Evolutionary conservation across 2,329 filamentous ascomycete species (phyloP).

Genomic region (Sclerotinia trifoliorum): DNA sequence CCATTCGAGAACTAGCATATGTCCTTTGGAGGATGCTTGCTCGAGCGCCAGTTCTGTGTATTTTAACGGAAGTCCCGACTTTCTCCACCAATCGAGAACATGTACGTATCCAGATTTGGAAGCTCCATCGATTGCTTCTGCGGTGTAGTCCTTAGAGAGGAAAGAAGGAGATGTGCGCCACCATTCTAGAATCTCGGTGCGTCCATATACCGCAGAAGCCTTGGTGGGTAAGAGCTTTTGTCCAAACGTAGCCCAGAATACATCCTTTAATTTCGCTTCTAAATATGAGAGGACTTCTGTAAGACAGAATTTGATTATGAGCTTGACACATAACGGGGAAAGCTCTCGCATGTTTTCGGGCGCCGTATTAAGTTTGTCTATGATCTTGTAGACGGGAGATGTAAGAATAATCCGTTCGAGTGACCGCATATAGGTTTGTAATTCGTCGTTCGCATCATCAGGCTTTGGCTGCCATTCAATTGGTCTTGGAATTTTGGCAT

Average conservation of each 20-base stretch:
- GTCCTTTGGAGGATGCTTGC: slow-evolving; percentile 79
- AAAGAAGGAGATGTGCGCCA: slow-evolving; percentile 85
- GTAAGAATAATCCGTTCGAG: slow-evolving; percentile 84
- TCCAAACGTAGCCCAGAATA: slow-evolving; percentile 85
- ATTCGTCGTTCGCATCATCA: slow-evolving; percentile 59
- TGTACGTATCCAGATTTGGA: slow-evolving; percentile 81
- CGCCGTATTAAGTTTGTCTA: slow-evolving; percentile 68
- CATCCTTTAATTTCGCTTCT: slow-evolving; percentile 63
- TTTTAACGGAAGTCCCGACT: slow-evolving; percentile 73
- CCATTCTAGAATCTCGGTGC: slow-evolving; percentile 82
- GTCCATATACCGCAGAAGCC: slow-evolving; percentile 82
- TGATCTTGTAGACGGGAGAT: slow-evolving; percentile 67
- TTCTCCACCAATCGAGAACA: slow-evolving; percentile 89
- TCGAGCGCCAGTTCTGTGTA: slow-evolving; percentile 88
- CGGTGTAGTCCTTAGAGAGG: slow-evolving; percentile 73
- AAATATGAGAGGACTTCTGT: slow-evolving; percentile 74
- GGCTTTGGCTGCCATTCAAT: slow-evolving; percentile 67
- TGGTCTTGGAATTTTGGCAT: slow-evolving; percentile 73
- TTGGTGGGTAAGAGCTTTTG: slow-evolving; percentile 81
- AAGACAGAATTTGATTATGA: slow-evolving; percentile 89
- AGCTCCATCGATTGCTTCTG: slow-evolving; percentile 81
- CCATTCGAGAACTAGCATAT: slow-evolving; percentile 87
- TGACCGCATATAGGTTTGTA: slow-evolving; percentile 71
- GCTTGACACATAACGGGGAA: slow-evolving; percentile 77
- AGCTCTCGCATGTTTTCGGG: slow-evolving; percentile 69